phyloP scores from a whole-genome alignment of 805 yeast genomes.

The Spathaspora arborariae region DNA sequence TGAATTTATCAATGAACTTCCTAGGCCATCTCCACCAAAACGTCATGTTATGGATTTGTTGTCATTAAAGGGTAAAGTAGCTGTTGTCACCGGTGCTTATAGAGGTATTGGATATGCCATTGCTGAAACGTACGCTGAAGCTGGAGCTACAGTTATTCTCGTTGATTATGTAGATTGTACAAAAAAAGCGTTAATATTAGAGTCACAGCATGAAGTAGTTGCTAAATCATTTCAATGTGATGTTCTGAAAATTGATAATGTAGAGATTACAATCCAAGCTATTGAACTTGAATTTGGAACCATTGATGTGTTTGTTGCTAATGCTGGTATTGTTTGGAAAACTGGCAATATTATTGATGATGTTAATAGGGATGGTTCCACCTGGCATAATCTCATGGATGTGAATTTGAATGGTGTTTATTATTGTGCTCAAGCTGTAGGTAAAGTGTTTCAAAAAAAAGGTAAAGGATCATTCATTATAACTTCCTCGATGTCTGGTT shows the following conservation, averaged over 20 bases:
- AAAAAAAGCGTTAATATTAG: slow-evolving; percentile 13
- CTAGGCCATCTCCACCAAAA: slow-evolving; percentile 1
- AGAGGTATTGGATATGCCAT: slow-evolving; percentile 29
- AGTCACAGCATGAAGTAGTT: slow-evolving; percentile 11
- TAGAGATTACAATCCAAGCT: slow-evolving; percentile 16
- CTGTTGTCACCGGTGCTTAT: slow-evolving; percentile 28
- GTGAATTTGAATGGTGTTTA: slow-evolving; percentile 28
- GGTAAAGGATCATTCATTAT: slow-evolving; percentile 32
- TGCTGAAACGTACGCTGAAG: slow-evolving; percentile 23
- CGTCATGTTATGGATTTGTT: slow-evolving; percentile 7
- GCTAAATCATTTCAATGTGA: slow-evolving; percentile 24
- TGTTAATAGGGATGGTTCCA: slow-evolving; percentile 25
- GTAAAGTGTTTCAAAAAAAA: slow-evolving; percentile 21
- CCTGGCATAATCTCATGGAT: slow-evolving; percentile 25
- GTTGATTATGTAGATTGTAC: slow-evolving; percentile 20
- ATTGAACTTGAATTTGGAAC: slow-evolving; percentile 25
- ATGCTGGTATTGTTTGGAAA: slow-evolving; percentile 31
- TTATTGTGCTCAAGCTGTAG: slow-evolving; percentile 31
- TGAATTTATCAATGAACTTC: slow-evolving; percentile 1
- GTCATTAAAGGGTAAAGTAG: slow-evolving; percentile 19
- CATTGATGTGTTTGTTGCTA: slow-evolving; percentile 28
- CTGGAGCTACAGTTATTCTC: slow-evolving; percentile 24
- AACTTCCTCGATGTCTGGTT: slow-evolving; percentile 39
- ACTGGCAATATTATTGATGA: slow-evolving; percentile 8
- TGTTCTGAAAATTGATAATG: slow-evolving; percentile 22